Base-by-base conservation (phyloP, 805 yeast species). In the Barnettozyma siamensis region DNA sequence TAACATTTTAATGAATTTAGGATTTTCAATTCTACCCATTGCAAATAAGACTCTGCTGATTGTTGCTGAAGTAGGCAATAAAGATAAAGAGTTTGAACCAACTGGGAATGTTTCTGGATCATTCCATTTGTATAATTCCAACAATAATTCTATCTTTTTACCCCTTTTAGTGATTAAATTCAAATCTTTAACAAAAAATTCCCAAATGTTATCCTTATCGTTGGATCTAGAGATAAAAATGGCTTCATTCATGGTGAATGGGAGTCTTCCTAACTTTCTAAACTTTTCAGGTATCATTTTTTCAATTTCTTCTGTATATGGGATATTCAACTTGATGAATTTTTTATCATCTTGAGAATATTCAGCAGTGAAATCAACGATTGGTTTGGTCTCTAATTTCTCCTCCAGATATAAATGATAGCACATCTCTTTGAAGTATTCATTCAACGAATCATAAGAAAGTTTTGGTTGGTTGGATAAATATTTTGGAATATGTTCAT, bases 331-430 rank as follows among this genome's bases (percentile, higher is more conserved):
- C 42, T 70, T 69, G 48, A 69, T 68, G 43, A 66, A 63, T 28
- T 60, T 62, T 32, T 64, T 57, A 34, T 63, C 63, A 41, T 67
- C 67, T 44, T 65, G 67, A 39, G 70, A 75, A 81, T 82, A 79
- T 41, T 72, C 73, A 33, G 80, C 63, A 8, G 66, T 60, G 48
- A 78, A 70, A 39, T 75, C 73, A 0, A 70, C 63, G 30, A 70
- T 59, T 37, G 75, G 69, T 8, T 69, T 66, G 15, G 67, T 64
- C 21, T 70, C 73, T 20, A 67, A 60, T 40, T 73, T 69, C 50
- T 82, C 85, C 54, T 83, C 89, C 32, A 79, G 63, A 44, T 77
- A 80, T 41, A 82, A 57, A 40, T 79, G 79, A 58, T 73, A 73
- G 41, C 83, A 72, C 65, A 79, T 73, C 47, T 77, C 80, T 46